Evolutionary conservation across 306 rosid genomes (phyloP), one percentile per base, ranked within the genome.

Genomic region (Medicago arabica): DNA sequence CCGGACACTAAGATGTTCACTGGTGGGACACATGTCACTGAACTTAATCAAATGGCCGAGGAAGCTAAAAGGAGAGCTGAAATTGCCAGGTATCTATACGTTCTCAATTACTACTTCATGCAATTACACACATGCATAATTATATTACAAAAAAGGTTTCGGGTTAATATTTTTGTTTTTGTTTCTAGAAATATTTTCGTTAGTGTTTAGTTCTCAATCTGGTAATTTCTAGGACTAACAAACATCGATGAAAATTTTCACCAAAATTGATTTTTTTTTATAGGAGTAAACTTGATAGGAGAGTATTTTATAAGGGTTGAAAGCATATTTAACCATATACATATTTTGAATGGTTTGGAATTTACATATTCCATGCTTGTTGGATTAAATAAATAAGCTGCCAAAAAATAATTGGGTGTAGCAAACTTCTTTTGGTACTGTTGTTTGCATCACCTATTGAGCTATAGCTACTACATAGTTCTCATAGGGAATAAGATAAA

Each of bases 41-140:
- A 95, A 64, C 98, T 95, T 86, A 95, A 89, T 75, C 89, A 95
- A 41, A 95, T 95, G 92, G 98, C 98, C 1, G 98, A 95, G 86
- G 97, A 95, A 88, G 98, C 98, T 69, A 95, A 92, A 78, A 86
- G 98, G 71, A 90, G 98, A 89, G 98, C 98, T 2, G 98, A 95
- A 87, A 92, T 95, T 47, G 96, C 98, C 21, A 92, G 97, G 98
- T 95, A 81, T 19, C 70, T 67, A 0, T 9, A 23, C 14, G 5
- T 67, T 19, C 59, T 63, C 18, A 19, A n/a, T 21, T 25, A 60
- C 25, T 55, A 46, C 51, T 46, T 12, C 16, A 46, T 46, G n/a
- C 51, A 46, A 46, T 5, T 15, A 46, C 13, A 46, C n/a, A 46
- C 12, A 46, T n/a, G n/a, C 66, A 18, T 18, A 55, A 55, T 16